These are phyloP conservation scores for Rauvolfia tetraphylla DNA, from an alignment of 257 asterid species.

Conservation along the genomic window DNA sequence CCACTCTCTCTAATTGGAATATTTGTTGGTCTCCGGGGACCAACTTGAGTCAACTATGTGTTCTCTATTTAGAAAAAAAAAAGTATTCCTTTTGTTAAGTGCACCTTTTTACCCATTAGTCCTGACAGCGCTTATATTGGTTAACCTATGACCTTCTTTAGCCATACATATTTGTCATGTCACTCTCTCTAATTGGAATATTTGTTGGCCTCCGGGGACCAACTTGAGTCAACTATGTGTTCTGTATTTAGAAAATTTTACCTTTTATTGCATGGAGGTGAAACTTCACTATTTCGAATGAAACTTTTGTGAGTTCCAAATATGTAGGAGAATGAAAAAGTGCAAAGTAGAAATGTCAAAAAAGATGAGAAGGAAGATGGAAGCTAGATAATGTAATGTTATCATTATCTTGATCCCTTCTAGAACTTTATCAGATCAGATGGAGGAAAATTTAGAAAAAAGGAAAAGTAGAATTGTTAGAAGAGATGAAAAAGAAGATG, in stretches of 20 bases:
- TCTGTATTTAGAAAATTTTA: not conserved
- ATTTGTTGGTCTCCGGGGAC: not conserved
- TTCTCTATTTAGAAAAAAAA: too few species aligned
- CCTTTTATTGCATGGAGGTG: not conserved
- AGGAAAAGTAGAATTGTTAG: not conserved
- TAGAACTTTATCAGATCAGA: not conserved
- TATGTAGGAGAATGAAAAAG: too few species aligned
- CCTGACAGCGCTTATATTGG: not conserved
- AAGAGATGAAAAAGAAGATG: not conserved
- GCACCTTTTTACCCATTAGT: not conserved
- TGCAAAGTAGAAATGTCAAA: not conserved
- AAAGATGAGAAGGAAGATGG: not conserved
- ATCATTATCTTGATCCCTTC: not conserved
- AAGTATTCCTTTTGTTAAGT: not conserved
- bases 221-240: not conserved
- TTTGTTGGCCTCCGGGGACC: not conserved
- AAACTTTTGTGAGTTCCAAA: not conserved
- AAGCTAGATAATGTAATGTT: not conserved
- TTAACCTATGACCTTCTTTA: not conserved
- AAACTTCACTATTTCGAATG: not conserved
- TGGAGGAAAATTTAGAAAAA: not conserved
- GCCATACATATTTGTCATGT: not conserved
- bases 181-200: not conserved
- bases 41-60: not conserved
- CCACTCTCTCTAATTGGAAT: not conserved